Evolutionary conservation across 305 asterid species (phyloP), one percentile per base, ranked within the genome.

Genomic region (Andrographis paniculata): DNA sequence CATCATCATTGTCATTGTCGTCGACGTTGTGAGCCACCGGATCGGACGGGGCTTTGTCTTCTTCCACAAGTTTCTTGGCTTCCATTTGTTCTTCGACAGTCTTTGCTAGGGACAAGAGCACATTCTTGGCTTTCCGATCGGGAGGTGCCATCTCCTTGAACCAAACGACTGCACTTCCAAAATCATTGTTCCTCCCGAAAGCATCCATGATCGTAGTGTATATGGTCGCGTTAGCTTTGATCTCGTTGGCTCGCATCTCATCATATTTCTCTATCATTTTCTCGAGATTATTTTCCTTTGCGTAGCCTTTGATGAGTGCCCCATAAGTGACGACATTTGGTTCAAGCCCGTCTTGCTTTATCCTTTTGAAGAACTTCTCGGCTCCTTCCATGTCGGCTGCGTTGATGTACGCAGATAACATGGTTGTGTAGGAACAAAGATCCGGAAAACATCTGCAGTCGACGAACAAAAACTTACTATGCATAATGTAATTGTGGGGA

Each of bases 371-470:
- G 57, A 86, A 86, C 49, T 68, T 78, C 73, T 89, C 96, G 1
- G 95, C 95, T 15, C 95, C 94, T 31, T 82, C 98, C 95, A 89
- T 86, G 37, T 89, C 96, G 2, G 95, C 54, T 27, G 87, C 91
- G 62, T 82, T 89, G 11, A 82, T 77, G 52, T 82, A 86, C 20
- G 96, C 87, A 5, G 92, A 78, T 54, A 89, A 40, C 96, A 86
- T 89, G 17, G 96, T 89, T 19, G 97, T 79, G 48, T 88, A 88
- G 39, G 95, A 84, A 62, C 73, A 84, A 44, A 88, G 89, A 73
- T 88, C 95, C 0, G 95, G 97, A 19, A 76, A 64, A 58, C 92
- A 89, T 61, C 98, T 89, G 76, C 53, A 53, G 14, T 41, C 39
- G 10, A 31, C 38, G 47, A 37, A 30, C 10, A 12, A 41, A 9